A percentile compares a stretch with the other conserved stretches of the same genome.
phyloP scores from a whole-genome alignment of 495 filamentous ascomycete species.

The Penicillium verhagenii region DNA sequence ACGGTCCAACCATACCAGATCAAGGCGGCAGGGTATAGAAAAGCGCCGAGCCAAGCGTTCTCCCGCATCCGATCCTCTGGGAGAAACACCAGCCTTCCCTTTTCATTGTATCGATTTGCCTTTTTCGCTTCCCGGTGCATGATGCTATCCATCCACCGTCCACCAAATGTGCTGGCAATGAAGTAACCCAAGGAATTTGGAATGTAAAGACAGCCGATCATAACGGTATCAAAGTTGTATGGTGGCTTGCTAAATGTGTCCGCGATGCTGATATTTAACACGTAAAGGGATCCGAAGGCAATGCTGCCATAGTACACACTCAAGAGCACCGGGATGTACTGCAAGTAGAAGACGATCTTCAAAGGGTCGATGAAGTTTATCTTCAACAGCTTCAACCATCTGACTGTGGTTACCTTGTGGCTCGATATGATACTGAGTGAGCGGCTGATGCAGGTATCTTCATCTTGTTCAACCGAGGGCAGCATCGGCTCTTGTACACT shows the following conservation, averaged over 20 bases:
- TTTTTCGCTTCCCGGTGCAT: conserved; percentile 79
- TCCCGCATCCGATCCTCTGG: conserved; percentile 91
- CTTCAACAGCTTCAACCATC: conserved; percentile 54
- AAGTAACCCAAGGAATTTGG: conserved; percentile 80
- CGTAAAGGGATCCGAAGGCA: conserved; percentile 78
- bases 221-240: conserved; percentile 71
- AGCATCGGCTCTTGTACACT: conserved; percentile 20
- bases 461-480: conserved; percentile 13
- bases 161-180: conserved; percentile 68
- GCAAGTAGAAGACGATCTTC: conserved; percentile 72
- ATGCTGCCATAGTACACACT: conserved; percentile 81
- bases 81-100: conserved; percentile 65
- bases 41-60: conserved; percentile 80
- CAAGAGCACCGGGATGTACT: conserved; percentile 74
- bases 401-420: conserved; percentile 59
- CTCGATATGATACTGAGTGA: conserved; percentile 60
- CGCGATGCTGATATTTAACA: conserved; percentile 85
- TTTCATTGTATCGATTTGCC: conserved; percentile 67
- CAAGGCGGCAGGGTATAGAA: conserved; percentile 67
- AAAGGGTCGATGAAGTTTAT: conserved; percentile 78
- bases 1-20: conserved; percentile 70
- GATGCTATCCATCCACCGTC: conserved; percentile 84
- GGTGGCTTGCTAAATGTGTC: conserved; percentile 68
- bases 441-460: conserved; percentile 22
- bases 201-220: conserved; percentile 79